phyloP scores from a whole-genome alignment of 148 eudicot species.

The Fagopyrum tataricum region DNA sequence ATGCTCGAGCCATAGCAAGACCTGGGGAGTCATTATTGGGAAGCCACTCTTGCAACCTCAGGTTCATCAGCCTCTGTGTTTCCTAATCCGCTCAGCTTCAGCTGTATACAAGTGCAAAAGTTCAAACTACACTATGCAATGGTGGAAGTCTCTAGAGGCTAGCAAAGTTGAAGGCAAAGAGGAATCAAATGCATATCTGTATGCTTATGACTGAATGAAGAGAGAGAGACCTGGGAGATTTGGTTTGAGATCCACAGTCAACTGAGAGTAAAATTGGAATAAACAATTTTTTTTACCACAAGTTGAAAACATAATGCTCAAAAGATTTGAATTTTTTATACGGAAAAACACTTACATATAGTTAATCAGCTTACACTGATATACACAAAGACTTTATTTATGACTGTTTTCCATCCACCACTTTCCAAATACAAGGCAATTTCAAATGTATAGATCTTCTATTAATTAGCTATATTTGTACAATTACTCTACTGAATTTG shows the following conservation, averaged over 20 bases:
- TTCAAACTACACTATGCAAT: not conserved
- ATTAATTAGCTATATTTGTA: too few relatives aligned
- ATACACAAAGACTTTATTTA: too few relatives aligned
- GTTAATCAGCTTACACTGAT: too few relatives aligned
- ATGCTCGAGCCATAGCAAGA: slow-evolving; percentile 94
- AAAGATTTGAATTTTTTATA: too few relatives aligned
- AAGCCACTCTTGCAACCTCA: slow-evolving; percentile 81
- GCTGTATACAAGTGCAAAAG: slow-evolving; percentile 26
- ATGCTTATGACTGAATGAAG: not conserved
- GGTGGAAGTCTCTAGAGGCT: not conserved
- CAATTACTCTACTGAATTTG: too few relatives aligned
- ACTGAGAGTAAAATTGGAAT: too few relatives aligned
- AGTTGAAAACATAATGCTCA: too few relatives aligned
- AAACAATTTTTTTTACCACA: too few relatives aligned
- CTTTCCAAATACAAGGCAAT: too few relatives aligned
- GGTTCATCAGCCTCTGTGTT: slow-evolving; percentile 85
- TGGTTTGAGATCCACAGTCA: slow-evolving; percentile 96
- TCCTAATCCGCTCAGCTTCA: slow-evolving; percentile 81
- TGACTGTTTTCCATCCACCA: too few relatives aligned
- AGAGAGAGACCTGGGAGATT: slow-evolving; percentile 81
- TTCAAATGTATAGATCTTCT: too few relatives aligned
- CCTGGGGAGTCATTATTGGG: slow-evolving; percentile 82
- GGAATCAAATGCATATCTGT: not conserved
- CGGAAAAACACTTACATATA: too few relatives aligned
- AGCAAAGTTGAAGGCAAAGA: not conserved